Conservation (phyloP, 768 basidiomycete species). For the Phaeotremella skinneri region DNA sequence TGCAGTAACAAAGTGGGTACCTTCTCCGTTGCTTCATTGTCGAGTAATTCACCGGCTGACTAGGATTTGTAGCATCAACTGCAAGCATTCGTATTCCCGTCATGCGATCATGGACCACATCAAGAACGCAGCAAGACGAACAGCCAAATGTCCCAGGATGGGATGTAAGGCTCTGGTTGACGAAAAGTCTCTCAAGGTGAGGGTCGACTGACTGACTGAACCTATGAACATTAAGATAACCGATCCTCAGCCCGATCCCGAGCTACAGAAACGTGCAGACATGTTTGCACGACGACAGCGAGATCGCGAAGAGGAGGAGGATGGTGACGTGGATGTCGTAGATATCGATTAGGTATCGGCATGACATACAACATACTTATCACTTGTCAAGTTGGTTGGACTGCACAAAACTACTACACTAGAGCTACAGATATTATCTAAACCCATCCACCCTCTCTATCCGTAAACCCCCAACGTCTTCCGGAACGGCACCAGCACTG, state of each 20-base stretch:
- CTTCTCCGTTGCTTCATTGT: constrained; percentile 9
- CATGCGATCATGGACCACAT: constrained; percentile 69
- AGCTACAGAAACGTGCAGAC: constrained; percentile 27
- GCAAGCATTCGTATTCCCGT: constrained; percentile 78
- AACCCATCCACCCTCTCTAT: constrained; percentile 11
- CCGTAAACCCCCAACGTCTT: neutral
- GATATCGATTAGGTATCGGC: neutral
- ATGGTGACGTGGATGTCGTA: constrained; percentile 20
- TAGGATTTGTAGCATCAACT: constrained; percentile 57
- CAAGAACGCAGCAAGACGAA: constrained; percentile 8
- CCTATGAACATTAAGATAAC: constrained; percentile 37
- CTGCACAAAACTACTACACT: neutral
- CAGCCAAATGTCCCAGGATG: constrained; percentile 47
- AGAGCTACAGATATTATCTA: constrained; percentile 1
- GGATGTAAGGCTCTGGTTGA: constrained; percentile 40
- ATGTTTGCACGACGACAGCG: constrained; percentile 12
- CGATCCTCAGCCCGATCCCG: constrained; percentile 16
- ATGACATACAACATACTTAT: too few relatives aligned
- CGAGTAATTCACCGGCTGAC: neutral
- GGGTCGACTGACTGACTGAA: constrained; percentile 16
- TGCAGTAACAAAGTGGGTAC: constrained; percentile 76
- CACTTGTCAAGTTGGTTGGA: too few relatives aligned
- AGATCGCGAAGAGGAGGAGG: constrained; percentile 22
- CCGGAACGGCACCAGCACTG: neutral
- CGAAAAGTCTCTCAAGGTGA: neutral